These are phyloP conservation scores for Tetracentron sinense DNA, from an alignment of 164 flowering plant genomes.

Conservation along the genomic window DNA sequence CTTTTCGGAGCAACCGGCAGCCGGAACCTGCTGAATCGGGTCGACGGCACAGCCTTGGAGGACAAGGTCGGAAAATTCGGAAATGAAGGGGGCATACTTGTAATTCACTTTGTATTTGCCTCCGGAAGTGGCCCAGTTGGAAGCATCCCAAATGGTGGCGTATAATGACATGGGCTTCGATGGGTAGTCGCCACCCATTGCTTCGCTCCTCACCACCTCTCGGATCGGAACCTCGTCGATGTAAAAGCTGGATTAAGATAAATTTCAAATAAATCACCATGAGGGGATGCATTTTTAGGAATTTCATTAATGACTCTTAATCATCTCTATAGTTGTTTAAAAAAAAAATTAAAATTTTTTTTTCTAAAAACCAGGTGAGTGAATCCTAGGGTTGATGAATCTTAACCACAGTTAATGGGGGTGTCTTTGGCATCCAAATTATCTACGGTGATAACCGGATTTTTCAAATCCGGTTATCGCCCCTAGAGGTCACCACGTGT, in stretches of 20 bases:
- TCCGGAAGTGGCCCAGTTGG: slow-evolving; percentile 86
- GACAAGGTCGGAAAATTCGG: slow-evolving; percentile 61
- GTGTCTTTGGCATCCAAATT: too few species aligned
- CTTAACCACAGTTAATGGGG: too few species aligned
- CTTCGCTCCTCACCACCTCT: slow-evolving; percentile 53
- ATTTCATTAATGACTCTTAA: too few species aligned
- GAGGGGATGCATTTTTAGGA: not conserved
- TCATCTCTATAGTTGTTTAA: too few species aligned
- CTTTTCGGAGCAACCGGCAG: slow-evolving; percentile 23
- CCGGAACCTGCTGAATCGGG: slow-evolving; percentile 43
- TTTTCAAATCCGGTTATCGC: too few species aligned
- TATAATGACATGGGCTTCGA: slow-evolving; percentile 87
- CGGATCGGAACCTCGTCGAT: slow-evolving; percentile 85
- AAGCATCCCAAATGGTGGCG: slow-evolving; percentile 97
- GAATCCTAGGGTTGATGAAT: too few species aligned
- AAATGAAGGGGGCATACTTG: slow-evolving; percentile 64
- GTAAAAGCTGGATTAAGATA: slow-evolving; percentile 53
- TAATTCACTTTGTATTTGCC: slow-evolving; percentile 74
- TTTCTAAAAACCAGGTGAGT: too few species aligned
- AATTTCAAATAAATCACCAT: not conserved
- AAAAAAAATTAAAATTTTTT: too few species aligned
- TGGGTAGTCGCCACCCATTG: slow-evolving; percentile 85
- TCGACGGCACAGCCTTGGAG: slow-evolving; percentile 66
- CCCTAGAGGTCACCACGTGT: too few species aligned
- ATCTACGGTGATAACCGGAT: too few species aligned